Percentiles rank a stretch among this genome's conserved stretches.
These are phyloP conservation scores for Aspergillus sp. DNA, from an alignment of 2,329 filamentous ascomycete species.

Conservation along the genomic window DNA sequence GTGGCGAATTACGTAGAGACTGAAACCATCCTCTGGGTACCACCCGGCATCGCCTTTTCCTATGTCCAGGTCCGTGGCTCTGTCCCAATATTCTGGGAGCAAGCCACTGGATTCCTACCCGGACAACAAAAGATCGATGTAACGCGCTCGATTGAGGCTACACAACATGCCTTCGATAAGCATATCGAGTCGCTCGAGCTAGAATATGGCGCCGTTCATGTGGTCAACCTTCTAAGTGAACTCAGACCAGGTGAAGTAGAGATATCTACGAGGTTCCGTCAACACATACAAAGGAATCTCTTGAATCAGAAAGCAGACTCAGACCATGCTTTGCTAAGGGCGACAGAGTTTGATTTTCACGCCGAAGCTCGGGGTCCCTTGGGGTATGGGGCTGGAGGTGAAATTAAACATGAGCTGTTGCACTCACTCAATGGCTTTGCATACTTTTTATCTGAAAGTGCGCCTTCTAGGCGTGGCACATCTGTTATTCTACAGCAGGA, in stretches of 20 bases:
- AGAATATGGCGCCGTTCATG: conserved; percentile 86
- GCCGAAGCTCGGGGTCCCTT: conserved; percentile 85
- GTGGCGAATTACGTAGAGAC: conserved; percentile 99
- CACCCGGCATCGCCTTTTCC: conserved; percentile 78
- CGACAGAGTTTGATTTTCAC: conserved; percentile 95
- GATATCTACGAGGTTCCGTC: conserved; percentile 76
- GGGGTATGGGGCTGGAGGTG: conserved; percentile 88
- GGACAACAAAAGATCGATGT: conserved; percentile 94
- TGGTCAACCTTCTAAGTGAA: conserved; percentile 92
- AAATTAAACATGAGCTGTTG: conserved; percentile 78
- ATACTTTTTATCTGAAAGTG: conserved; percentile 81
- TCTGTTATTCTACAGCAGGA: conserved; percentile 85
- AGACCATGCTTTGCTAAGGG: conserved; percentile 75
- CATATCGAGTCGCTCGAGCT: conserved; percentile 88
- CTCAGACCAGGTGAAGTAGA: conserved; percentile 85
- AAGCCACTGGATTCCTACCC: conserved; percentile 82
- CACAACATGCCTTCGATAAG: conserved; percentile 92
- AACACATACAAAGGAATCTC: conserved; percentile 75
- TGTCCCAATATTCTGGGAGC: conserved; percentile 97
- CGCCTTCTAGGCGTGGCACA: conserved; percentile 40
- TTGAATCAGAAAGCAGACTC: conserved; percentile 63
- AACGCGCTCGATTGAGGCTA: conserved; percentile 85
- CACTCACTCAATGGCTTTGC: conserved; percentile 83
- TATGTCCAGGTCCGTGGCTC: conserved; percentile 93
- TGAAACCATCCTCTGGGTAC: conserved; percentile 88